Evolutionary conservation across 805 yeast species (phyloP).

Genomic region (Geotrichum ghanense): DNA sequence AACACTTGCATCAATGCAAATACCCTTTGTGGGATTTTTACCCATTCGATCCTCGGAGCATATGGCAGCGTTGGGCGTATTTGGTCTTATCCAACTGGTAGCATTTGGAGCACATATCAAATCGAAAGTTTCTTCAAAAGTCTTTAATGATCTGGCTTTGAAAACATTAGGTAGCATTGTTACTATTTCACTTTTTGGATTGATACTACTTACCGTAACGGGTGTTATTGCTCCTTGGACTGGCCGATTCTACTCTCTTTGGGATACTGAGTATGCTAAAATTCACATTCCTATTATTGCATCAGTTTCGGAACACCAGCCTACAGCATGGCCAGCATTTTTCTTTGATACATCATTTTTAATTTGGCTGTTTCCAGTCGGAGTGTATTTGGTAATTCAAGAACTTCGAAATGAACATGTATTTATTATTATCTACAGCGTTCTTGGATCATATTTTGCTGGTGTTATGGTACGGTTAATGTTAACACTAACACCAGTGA

Average conservation of each 20-base stretch:
- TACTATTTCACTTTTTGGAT: slow-evolving; percentile 53
- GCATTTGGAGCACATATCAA: slow-evolving; percentile 77
- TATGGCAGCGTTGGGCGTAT: slow-evolving; percentile 96
- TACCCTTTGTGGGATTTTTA: slow-evolving; percentile 95
- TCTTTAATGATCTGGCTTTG: slow-evolving; percentile 43
- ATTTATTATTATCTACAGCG: slow-evolving; percentile 81
- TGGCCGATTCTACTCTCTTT: slow-evolving; percentile 93
- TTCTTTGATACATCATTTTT: slow-evolving; percentile 87
- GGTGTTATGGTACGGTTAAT: slow-evolving; percentile 98
- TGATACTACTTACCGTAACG: slow-evolving; percentile 73
- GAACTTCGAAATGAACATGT: slow-evolving; percentile 87
- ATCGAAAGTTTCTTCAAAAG: slow-evolving; percentile 55
- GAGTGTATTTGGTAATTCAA: slow-evolving; percentile 81
- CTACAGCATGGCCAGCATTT: slow-evolving; percentile 99
- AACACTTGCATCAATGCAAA: slow-evolving; percentile 97
- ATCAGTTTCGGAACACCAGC: slow-evolving; percentile 98
- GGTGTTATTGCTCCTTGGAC: slow-evolving; percentile 99
- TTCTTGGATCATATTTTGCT: slow-evolving; percentile 93
- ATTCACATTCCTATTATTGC: slow-evolving; percentile 98
- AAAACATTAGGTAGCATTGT: slow-evolving; percentile 48
- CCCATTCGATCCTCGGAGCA: slow-evolving; percentile 97
- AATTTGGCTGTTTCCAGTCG: slow-evolving; percentile 98
- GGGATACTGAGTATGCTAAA: slow-evolving; percentile 98
- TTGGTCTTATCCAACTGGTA: slow-evolving; percentile 86
- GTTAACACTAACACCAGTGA: slow-evolving; percentile 92